Evolutionary conservation across 768 basidiomycete genomes (phyloP).

Genomic region (Lactifluus piperatus): DNA sequence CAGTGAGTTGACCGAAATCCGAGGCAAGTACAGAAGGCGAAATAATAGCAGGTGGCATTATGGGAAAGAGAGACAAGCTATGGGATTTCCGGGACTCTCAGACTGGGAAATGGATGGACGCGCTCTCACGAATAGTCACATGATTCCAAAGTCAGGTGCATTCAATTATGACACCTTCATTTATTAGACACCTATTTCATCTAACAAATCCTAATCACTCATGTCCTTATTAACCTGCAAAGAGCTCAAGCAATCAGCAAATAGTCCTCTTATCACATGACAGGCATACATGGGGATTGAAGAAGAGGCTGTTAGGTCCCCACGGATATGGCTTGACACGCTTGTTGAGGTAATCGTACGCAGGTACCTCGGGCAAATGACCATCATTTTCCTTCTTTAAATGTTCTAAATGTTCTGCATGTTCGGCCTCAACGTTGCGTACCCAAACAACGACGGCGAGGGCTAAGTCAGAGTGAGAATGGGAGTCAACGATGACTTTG

Average conservation of each 20-base stretch:
- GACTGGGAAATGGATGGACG: not conserved
- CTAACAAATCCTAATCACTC: slow-evolving; percentile 26
- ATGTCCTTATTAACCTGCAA: slow-evolving; percentile 60
- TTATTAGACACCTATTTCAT: slow-evolving; percentile 4
- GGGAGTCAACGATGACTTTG: not conserved
- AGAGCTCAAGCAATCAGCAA: slow-evolving; percentile 1
- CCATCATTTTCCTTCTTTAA: slow-evolving; percentile 66
- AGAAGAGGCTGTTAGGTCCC: slow-evolving; percentile 80
- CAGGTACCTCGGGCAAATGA: slow-evolving; percentile 56
- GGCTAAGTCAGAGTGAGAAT: slow-evolving; percentile 12
- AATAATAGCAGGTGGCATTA: slow-evolving; percentile 86
- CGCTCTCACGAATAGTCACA: not conserved
- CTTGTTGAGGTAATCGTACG: slow-evolving; percentile 72
- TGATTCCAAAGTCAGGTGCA: not conserved
- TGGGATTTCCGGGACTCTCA: not conserved
- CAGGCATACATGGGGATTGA: slow-evolving; percentile 54
- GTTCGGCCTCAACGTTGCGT: slow-evolving; percentile 48
- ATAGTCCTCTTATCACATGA: not conserved
- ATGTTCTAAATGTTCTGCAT: slow-evolving; percentile 63
- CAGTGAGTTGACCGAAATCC: slow-evolving; percentile 90
- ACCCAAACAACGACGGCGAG: slow-evolving; percentile 35
- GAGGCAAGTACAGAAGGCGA: slow-evolving; percentile 95
- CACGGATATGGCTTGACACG: slow-evolving; percentile 77
- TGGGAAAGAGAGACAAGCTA: not conserved
- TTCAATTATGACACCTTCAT: no score